Conservation (phyloP, 1,284 basidiomycete genomes). For the Cerioporus squamosus region DNA sequence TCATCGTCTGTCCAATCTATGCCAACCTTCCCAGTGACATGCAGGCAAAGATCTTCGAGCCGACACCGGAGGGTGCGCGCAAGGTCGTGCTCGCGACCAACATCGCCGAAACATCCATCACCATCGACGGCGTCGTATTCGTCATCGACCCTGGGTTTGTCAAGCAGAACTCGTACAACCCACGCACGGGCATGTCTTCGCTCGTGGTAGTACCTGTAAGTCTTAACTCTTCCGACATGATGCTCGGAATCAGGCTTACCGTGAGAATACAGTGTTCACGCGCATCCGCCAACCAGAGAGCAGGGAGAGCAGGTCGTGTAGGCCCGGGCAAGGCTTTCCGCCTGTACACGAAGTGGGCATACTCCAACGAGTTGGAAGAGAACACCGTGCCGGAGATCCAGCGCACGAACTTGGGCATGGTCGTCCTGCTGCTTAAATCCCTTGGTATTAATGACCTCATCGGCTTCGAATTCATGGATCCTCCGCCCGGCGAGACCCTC, state of each 20-base stretch:
- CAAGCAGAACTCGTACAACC: constrained; percentile 98
- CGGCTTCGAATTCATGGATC: constrained; percentile 99
- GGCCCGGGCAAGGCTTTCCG: constrained; percentile 99
- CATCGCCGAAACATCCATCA: constrained; percentile 98
- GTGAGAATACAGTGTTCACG: constrained; percentile 77
- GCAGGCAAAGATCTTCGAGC: constrained; percentile 99
- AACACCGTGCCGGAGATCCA: constrained; percentile 99
- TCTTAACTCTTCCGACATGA: constrained; percentile 21
- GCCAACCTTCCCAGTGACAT: constrained; percentile 98
- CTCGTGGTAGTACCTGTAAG: constrained; percentile 90
- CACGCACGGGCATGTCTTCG: constrained; percentile 95
- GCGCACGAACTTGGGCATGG: constrained; percentile 96
- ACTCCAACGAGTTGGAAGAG: constrained; percentile 92
- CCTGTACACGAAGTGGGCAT: constrained; percentile 96
- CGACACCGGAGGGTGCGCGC: constrained; percentile 93
- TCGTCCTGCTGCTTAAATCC: constrained; percentile 93
- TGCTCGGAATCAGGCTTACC: constrained; percentile 10
- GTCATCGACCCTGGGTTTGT: constrained; percentile 98
- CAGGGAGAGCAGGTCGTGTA: constrained; percentile 96
- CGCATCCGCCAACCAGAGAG: constrained; percentile 96
- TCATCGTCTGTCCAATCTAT: constrained; percentile 97
- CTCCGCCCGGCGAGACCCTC: constrained; percentile 97
- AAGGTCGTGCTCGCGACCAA: constrained; percentile 99
- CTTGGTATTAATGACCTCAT: constrained; percentile 97
- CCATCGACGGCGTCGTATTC: constrained; percentile 97